Evolutionary conservation across 2,329 filamentous ascomycete species (phyloP).

Genomic region (Atkinsonella texensis): DNA sequence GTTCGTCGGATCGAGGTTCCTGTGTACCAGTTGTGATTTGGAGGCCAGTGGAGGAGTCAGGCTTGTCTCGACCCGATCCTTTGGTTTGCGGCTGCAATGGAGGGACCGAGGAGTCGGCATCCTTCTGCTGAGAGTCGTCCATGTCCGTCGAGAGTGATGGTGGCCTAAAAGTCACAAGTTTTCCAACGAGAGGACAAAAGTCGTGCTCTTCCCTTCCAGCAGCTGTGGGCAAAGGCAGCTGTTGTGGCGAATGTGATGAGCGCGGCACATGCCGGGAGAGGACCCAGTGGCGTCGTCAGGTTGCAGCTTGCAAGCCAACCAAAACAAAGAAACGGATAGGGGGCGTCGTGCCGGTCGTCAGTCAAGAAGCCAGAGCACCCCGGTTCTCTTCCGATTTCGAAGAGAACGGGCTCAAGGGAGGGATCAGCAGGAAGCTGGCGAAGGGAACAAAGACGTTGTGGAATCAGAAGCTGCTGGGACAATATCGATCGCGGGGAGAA

Average conservation of each 20-base stretch:
- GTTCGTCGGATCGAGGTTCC: neutral
- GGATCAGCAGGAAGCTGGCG: neutral
- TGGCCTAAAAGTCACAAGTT: constrained; percentile 5
- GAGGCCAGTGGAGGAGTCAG: neutral
- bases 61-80: neutral
- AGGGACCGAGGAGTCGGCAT: neutral
- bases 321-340: neutral
- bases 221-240: neutral
- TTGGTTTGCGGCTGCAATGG: neutral
- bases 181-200: neutral
- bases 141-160: neutral
- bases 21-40: neutral
- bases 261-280: constrained; percentile 5
- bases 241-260: constrained; percentile 2
- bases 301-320: neutral
- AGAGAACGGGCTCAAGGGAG: neutral
- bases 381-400: neutral
- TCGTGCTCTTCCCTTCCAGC: neutral
- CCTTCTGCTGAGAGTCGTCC: constrained; percentile 1
- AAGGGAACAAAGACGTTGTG: neutral
- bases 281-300: constrained; percentile 4
- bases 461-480: neutral
- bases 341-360: neutral
- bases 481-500: neutral
- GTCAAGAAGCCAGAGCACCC: neutral